These are phyloP conservation scores for Salix dunnii DNA, from an alignment of 345 rosid genomes.

Conservation along the genomic window DNA sequence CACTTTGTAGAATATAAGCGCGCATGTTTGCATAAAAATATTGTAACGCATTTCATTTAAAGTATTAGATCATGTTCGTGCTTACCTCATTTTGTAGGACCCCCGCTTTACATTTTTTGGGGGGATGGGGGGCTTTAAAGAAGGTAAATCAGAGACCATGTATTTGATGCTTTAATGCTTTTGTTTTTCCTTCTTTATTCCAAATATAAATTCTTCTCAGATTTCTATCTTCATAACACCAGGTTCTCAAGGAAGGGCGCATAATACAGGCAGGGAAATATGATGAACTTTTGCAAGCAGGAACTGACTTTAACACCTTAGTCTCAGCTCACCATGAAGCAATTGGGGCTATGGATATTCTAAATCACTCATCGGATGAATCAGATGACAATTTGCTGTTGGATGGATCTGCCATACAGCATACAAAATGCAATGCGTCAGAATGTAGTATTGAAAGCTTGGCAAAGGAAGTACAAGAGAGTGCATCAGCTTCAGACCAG, in stretches of 20 bases:
- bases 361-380: slow-evolving; percentile 77
- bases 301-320: slow-evolving; percentile 88
- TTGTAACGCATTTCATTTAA: neutral
- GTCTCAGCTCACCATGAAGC: slow-evolving; percentile 98
- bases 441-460: slow-evolving; percentile 60
- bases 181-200: neutral
- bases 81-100: neutral
- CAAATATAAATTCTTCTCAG: neutral
- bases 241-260: slow-evolving; percentile 94
- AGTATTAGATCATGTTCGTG: neutral
- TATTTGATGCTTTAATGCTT: neutral
- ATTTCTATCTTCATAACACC: slow-evolving; percentile 18
- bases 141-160: neutral
- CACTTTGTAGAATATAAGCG: neutral
- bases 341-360: slow-evolving; percentile 97
- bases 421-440: slow-evolving; percentile 49
- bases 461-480: slow-evolving; percentile 86
- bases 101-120: neutral
- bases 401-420: slow-evolving; percentile 34
- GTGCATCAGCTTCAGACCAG: slow-evolving; percentile 69
- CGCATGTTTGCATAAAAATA: neutral
- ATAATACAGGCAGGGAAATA: slow-evolving; percentile 96
- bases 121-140: neutral
- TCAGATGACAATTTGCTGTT: slow-evolving; percentile 60
- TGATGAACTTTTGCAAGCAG: slow-evolving; percentile 94